These are phyloP conservation scores for Musa acuminata DNA, from an alignment of 176 grass and related monocot species.

Conservation along the genomic window DNA sequence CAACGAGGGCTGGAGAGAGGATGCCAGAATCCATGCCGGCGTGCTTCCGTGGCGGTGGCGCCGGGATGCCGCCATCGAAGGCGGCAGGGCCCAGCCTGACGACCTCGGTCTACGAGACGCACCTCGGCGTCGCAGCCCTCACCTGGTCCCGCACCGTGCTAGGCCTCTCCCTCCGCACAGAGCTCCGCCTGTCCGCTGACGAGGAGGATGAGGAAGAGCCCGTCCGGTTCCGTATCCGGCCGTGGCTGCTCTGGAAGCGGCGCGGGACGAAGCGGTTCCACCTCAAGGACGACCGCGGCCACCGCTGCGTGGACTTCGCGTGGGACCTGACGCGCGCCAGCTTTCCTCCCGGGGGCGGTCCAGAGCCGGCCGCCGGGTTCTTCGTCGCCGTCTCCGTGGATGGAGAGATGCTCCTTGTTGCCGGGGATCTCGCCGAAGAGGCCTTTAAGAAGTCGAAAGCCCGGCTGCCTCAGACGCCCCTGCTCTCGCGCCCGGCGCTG, in stretches of 20 bases:
- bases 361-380: constrained; percentile 52
- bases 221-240: constrained; percentile 49
- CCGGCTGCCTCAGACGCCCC: constrained; percentile 9
- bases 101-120: constrained; percentile 83
- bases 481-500: background rate
- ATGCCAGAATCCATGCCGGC: constrained; percentile 42
- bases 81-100: constrained; percentile 29
- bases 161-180: constrained; percentile 57
- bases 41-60: constrained; percentile 28
- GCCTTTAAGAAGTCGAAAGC: constrained; percentile 41
- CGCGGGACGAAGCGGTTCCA: constrained; percentile 42
- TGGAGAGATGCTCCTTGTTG: constrained; percentile 58
- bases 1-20: background rate
- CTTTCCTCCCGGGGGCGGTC: constrained; percentile 24
- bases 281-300: constrained; percentile 13
- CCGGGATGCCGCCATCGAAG: constrained; percentile 4
- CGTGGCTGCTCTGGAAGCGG: constrained; percentile 54
- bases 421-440: constrained; percentile 51
- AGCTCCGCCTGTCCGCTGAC: constrained; percentile 33
- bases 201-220: constrained; percentile 27
- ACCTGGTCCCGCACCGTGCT: constrained; percentile 60
- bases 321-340: constrained; percentile 59
- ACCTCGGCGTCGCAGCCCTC: constrained; percentile 50
- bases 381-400: constrained; percentile 57
- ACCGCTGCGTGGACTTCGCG: constrained; percentile 31